Evolutionary conservation across 2,329 filamentous ascomycete genomes (phyloP).

Genomic region (Hyphodiscus sp.): DNA sequence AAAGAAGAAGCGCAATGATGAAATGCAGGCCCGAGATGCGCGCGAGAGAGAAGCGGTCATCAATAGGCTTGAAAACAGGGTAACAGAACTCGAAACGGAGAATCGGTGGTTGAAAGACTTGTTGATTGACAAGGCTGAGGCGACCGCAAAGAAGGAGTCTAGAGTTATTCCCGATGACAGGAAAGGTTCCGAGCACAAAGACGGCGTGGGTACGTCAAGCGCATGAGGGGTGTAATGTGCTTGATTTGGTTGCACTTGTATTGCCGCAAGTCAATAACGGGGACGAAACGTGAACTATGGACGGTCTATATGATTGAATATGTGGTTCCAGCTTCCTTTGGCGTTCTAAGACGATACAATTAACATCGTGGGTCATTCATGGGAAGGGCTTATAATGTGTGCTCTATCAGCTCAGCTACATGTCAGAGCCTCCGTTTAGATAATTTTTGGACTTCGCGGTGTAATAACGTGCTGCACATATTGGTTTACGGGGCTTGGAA

Average conservation of each 20-base stretch:
- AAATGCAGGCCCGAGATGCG: slow-evolving; percentile 69
- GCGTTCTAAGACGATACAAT: background rate
- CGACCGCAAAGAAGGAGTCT: background rate
- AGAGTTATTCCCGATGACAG: background rate
- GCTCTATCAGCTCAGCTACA: no score
- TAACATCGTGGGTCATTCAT: no score
- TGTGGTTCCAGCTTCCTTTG: background rate
- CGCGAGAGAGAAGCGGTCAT: slow-evolving; percentile 78
- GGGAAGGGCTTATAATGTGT: no score
- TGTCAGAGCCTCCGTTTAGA: no score
- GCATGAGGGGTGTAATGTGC: background rate
- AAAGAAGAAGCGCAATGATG: slow-evolving; percentile 91
- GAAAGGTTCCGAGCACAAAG: background rate
- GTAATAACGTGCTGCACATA: no score
- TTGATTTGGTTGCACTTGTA: background rate
- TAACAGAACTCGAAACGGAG: slow-evolving; percentile 57
- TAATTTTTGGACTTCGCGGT: no score
- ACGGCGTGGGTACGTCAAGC: background rate
- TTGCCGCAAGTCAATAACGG: background rate
- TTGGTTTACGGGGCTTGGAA: no score
- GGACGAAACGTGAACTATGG: background rate
- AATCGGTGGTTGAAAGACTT: slow-evolving; percentile 74
- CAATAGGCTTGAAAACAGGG: slow-evolving; percentile 59
- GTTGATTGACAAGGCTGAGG: slow-evolving; percentile 59
- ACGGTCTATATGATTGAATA: background rate